phyloP scores from a whole-genome alignment of 257 asterid genomes.

The Solanum arcanum region DNA sequence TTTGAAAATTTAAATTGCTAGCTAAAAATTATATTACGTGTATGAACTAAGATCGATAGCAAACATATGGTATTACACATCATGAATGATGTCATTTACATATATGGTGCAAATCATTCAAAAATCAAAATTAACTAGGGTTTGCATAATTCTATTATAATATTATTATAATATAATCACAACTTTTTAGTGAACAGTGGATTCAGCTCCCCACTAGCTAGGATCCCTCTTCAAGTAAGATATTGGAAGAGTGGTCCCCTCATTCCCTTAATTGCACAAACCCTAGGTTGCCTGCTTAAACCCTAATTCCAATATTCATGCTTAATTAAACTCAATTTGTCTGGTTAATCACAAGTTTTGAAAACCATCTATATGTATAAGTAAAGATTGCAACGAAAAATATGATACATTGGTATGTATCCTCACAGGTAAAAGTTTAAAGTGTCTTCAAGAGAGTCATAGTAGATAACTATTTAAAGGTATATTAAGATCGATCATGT shows the following conservation, averaged over 20 bases:
- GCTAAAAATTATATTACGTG: not conserved
- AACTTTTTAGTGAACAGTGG: not conserved
- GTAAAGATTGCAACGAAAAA: not conserved
- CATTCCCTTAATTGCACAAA: not conserved
- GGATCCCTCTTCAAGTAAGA: not conserved
- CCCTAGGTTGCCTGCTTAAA: slow-evolving; percentile 13
- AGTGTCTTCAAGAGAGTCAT: not conserved
- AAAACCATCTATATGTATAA: not conserved
- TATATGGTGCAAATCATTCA: not conserved
- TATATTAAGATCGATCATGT: not conserved
- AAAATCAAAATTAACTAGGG: not conserved
- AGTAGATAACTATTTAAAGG: not conserved
- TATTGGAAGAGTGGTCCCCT: slow-evolving; percentile 24
- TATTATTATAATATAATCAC: not conserved
- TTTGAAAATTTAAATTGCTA: too few relatives aligned
- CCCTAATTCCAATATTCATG: not conserved
- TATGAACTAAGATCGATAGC: not conserved
- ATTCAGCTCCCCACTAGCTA: not conserved
- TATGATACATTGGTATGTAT: not conserved
- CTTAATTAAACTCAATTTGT: not conserved
- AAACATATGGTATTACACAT: not conserved
- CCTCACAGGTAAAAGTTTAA: not conserved
- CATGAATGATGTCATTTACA: not conserved
- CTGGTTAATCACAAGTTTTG: not conserved
- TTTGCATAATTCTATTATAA: not conserved